Evolutionary conservation across 306 rosid species (phyloP), one percentile per base, ranked within the genome.

Genomic region (Vigna angularis): DNA sequence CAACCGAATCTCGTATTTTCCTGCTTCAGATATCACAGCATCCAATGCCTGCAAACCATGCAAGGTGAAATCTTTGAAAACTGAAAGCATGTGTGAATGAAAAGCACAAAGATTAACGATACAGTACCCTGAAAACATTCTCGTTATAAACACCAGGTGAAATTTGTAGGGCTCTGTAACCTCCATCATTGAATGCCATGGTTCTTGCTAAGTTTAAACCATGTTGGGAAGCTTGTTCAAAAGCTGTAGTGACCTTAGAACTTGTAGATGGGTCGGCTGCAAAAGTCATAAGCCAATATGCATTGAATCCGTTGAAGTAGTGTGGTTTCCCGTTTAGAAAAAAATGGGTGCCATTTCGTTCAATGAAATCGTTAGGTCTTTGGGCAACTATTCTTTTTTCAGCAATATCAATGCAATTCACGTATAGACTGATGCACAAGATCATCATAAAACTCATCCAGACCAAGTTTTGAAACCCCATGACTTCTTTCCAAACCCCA

Each of bases 261-360:
- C 66, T 81, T 4, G 84, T 72, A 8, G 81, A 79, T 16, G 87
- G 77, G 42, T 87, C 87, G 2, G 88, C 69, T 9, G 91, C 89
- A 73, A 81, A 52, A 52, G 51, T 51, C 93, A 89, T 85, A 57
- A 89, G 74, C 93, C 91, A 87, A 40, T 79, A 83, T 0, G 91
- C 77, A 77, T 89, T 89, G 80, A 89, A 89, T 0, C 91, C 93
- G 0, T 89, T 87, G 17, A 87, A 55, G 59, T 76, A 78, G 49
- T 79, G 30, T 52, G 77, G 70, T 32, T 78, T 79, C 18, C 83
- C 87, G 16, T 82, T 55, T 38, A 76, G 56, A 7, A 68, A 14
- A 55, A 89, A 87, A 49, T 15, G 85, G 72, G 74, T 87, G 57
- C 86, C 88, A 7, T 11, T 48, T 50, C 89, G 44, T 74, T 51